Evolutionary conservation across 768 basidiomycete genomes (phyloP), one percentile per base, ranked within the genome.

Genomic region (Tulasnella sp.): DNA sequence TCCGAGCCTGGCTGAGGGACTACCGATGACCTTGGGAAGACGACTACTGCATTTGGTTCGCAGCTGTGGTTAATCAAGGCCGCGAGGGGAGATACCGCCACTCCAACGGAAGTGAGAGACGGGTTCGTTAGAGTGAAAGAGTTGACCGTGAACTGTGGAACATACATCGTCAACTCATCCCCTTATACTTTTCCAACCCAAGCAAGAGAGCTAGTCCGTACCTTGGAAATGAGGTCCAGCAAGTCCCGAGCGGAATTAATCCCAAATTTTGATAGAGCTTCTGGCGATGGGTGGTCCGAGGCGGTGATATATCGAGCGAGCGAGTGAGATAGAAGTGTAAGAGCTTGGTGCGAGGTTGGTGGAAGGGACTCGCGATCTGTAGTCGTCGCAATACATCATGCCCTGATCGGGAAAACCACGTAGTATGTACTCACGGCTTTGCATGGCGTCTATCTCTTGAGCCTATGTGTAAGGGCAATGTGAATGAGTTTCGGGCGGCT

Each of bases 51-150:
- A 82, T 98, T 96, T 0, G 94, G 94, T 29, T 89, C 87, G 82
- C 95, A 96, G 0, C 92, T 93, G 82, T 98, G 96, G 82, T 98
- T 98, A 77, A 93, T 88, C 15, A 98, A 86, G 0, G 96, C 96
- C 5, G 91, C 85, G 0, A 88, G 81, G 0, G 96, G 96, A 0
- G 93, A 93, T 18, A 96, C 88, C n/a, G 92, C 90, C 2, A 91
- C 91, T 7, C 97, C 97, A 46, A 98, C 86, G 0, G 96, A 92
- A 2, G 89, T 88, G 20, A 99, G 86, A 5, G 92, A 88, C 0
- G 93, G 90, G 0, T 91, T 89, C 0, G 95, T 91, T 13, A 98
- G 85, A 0, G 96, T 92, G 82, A 98, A 93, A 0, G 97, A 92
- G 83, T 99, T 99, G 9, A 94, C 93, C 13, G 90, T 89, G 83